phyloP scores from a whole-genome alignment of 805 yeast species.

The Lipomyces mesembrius region DNA sequence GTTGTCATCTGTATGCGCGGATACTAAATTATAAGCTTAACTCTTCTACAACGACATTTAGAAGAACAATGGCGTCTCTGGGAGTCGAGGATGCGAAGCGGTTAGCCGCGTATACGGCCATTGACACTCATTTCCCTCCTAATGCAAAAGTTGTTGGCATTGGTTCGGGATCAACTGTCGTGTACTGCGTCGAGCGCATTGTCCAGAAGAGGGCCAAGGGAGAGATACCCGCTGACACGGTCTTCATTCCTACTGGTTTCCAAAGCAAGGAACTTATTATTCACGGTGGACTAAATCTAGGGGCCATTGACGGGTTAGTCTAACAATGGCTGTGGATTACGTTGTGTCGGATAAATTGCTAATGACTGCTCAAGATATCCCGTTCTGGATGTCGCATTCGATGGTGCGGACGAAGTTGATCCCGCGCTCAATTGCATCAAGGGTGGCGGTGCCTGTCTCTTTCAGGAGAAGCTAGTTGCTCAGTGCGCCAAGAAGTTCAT shows the following conservation, averaged over 20 bases:
- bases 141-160: conserved; percentile 80
- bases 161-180: conserved; percentile 97
- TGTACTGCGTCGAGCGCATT: conserved; percentile 93
- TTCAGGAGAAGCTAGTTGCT: conserved; percentile 95
- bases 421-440: conserved; percentile 79
- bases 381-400: conserved; percentile 87
- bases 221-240: conserved; percentile 52
- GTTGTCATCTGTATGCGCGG: background rate
- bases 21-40: background rate
- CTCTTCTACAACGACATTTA: background rate
- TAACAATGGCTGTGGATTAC: background rate
- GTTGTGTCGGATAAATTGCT: background rate
- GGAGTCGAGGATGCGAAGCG: conserved; percentile 79
- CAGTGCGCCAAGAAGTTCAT: conserved; percentile 74
- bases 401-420: conserved; percentile 98
- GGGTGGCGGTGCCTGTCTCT: conserved; percentile 98
- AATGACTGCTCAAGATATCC: conserved; percentile 48
- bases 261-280: conserved; percentile 87
- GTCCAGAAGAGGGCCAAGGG: conserved; percentile 60
- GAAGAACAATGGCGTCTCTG: conserved; percentile 12
- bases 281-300: conserved; percentile 76
- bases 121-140: conserved; percentile 78
- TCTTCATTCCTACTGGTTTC: conserved; percentile 95
- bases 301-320: conserved; percentile 74
- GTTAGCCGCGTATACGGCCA: conserved; percentile 88